Evolutionary conservation across 257 asterid genomes (phyloP), one percentile per base, ranked within the genome.

Genomic region (Salvia miltiorrhiza): DNA sequence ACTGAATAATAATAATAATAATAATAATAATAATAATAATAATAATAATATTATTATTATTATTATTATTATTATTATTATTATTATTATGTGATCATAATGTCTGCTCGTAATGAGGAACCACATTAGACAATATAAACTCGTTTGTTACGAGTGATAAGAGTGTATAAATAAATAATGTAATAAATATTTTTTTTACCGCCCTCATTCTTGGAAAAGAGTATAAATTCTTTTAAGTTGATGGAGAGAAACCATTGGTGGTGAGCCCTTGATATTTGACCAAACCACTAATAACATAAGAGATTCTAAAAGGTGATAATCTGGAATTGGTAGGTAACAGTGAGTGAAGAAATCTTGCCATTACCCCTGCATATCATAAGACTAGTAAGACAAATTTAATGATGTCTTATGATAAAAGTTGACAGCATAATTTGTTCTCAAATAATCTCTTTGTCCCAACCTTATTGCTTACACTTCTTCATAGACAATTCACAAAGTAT

Each of bases 241-340:
- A 6, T n/a, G 9, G 3, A 10, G 7, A 52, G 59, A 52, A 21
- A 19, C 33, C 44, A 35, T 33, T 59, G 44, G 39, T 32, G 3
- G 57, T 35, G 57, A 70, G 63, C 62, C 23, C 45, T 55, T 43
- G 47, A 39, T 43, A 41, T 49, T 71, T 70, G 68, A 74, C 80
- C 77, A 60, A 50, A 39, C 3, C 80, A 79, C 63, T 68, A 67
- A 49, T n/a, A 44, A 61, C 9, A 19, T 68, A n/a, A n/a, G 40
- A 40, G 47, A 70, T 71, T 74, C 72, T 59, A 30, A 58, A 60
- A 65, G 50, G 71, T 73, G 41, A 69, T 73, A 47, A 54, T 78
- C 58, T 52, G 71, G 66, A 33, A 72, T 59, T 35, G 48, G 48
- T 20, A 14, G 37, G 56, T 48, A 32, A 70, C 20, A 45, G 44